A percentile compares a stretch with the other conserved stretches of the same genome.
Evolutionary conservation across 495 filamentous ascomycete genomes (phyloP).

Genomic region (Immersiella caudata): DNA sequence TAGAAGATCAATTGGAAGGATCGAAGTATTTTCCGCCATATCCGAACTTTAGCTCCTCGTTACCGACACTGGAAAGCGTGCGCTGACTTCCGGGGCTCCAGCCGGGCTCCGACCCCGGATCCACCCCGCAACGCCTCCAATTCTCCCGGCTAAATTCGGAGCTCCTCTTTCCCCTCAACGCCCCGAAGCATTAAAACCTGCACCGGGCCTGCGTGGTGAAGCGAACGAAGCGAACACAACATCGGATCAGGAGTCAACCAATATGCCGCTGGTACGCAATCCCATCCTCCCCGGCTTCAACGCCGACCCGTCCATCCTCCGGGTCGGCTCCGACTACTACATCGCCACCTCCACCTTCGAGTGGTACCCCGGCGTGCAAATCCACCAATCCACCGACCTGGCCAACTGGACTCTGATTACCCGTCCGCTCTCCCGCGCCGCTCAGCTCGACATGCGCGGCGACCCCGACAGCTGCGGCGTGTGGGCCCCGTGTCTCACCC

Average conservation of each 20-base stretch:
- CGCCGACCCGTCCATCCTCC: constrained; percentile 62
- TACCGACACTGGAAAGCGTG: not conserved
- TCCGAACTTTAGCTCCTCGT: not conserved
- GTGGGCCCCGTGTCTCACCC: constrained; percentile 64
- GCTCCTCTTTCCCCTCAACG: constrained; percentile 20
- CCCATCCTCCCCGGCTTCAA: constrained; percentile 67
- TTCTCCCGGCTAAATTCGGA: constrained; percentile 36
- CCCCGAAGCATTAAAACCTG: constrained; percentile 3
- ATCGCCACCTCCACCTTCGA: constrained; percentile 67
- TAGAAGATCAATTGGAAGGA: not conserved
- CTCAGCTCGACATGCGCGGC: constrained; percentile 64
- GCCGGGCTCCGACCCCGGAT: not conserved
- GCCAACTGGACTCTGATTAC: constrained; percentile 62
- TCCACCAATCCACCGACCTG: constrained; percentile 60
- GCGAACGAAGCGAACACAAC: not conserved
- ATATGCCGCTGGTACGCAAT: constrained; percentile 54
- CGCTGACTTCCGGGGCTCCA: not conserved
- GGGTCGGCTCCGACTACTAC: constrained; percentile 61
- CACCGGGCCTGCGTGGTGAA: not conserved
- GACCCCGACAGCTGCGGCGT: constrained; percentile 62
- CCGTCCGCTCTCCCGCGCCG: constrained; percentile 60
- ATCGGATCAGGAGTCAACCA: constrained; percentile 7
- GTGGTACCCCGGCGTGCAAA: constrained; percentile 63
- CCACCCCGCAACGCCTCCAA: not conserved
- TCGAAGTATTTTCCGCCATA: not conserved